These are phyloP conservation scores for Rubroboletus satanas DNA, from an alignment of 768 basidiomycete species.

Conservation along the genomic window DNA sequence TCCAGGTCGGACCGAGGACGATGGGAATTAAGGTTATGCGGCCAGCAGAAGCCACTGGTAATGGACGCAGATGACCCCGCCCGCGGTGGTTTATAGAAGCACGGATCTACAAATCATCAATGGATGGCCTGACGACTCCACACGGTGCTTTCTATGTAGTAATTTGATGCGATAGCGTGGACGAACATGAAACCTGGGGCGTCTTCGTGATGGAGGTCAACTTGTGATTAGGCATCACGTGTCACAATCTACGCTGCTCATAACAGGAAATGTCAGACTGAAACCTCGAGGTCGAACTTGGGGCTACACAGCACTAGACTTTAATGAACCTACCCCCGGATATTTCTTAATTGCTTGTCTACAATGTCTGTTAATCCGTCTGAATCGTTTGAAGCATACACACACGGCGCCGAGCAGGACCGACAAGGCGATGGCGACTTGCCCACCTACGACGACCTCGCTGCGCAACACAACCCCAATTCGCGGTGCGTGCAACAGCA, in stretches of 20 bases:
- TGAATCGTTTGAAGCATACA: constrained; percentile 27
- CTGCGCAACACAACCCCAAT: constrained; percentile 72
- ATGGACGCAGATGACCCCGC: background rate
- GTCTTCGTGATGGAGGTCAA: background rate
- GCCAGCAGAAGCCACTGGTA: background rate
- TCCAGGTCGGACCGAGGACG: background rate
- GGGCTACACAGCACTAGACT: background rate
- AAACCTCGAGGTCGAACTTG: background rate
- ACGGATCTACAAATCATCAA: background rate
- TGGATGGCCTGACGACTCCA: background rate
- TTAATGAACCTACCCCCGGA: background rate
- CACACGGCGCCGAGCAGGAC: constrained; percentile 39
- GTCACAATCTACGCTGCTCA: background rate
- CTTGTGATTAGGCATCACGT: constrained; percentile 9
- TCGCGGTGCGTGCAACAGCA: constrained; percentile 54
- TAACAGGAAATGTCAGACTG: background rate
- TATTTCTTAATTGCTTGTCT: background rate
- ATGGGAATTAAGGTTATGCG: background rate
- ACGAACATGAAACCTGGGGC: background rate
- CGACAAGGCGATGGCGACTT: constrained; percentile 49
- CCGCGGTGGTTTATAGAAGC: background rate
- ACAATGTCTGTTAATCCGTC: constrained; percentile 21
- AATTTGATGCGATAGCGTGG: background rate
- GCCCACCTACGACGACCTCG: constrained; percentile 80
- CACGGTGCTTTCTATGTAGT: background rate